These are phyloP conservation scores for Salvia splendens DNA, from an alignment of 257 asterid species.

Conservation along the genomic window DNA sequence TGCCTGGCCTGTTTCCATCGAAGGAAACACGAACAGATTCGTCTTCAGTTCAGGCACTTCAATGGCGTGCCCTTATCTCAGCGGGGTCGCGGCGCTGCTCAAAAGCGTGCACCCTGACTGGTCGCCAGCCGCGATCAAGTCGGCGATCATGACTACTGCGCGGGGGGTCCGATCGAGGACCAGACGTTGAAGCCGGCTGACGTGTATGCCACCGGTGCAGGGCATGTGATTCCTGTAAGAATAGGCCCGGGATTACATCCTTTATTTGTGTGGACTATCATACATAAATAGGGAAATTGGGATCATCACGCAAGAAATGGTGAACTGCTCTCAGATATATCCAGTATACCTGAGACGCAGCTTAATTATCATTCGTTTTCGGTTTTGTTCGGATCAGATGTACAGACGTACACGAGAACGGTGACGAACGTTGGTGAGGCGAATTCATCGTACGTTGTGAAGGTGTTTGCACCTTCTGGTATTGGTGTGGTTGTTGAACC, in stretches of 20 bases:
- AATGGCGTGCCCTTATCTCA: conserved; percentile 43
- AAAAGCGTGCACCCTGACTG: conserved; percentile 39
- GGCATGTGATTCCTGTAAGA: conserved; percentile 65
- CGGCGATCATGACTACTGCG: conserved; percentile 41
- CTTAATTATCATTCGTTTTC: conserved; percentile 49
- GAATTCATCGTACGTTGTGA: conserved; percentile 29
- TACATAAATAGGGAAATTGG: conserved; percentile 35
- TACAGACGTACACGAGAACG: conserved; percentile 39
- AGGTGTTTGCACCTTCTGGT: conserved; percentile 18
- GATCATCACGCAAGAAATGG: conserved; percentile 26
- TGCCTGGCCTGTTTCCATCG: conserved; percentile 47
- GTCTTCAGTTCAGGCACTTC: conserved; percentile 53
- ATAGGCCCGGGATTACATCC: conserved; percentile 45
- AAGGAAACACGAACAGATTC: conserved; percentile 32
- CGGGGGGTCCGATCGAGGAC: conserved; percentile 32
- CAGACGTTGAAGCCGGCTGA: conserved; percentile 37
- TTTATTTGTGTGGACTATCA: conserved; percentile 49
- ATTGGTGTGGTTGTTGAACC: conserved; percentile 24
- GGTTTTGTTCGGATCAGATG: neutral
- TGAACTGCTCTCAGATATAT: conserved; percentile 31
- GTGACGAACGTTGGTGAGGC: conserved; percentile 54
- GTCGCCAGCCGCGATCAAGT: conserved; percentile 45
- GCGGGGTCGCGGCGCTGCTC: conserved; percentile 43
- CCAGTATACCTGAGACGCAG: conserved; percentile 39
- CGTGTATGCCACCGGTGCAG: conserved; percentile 46